Evolutionary conservation across 1,284 basidiomycete species (phyloP).

Genomic region (Cerioporus squamosus): DNA sequence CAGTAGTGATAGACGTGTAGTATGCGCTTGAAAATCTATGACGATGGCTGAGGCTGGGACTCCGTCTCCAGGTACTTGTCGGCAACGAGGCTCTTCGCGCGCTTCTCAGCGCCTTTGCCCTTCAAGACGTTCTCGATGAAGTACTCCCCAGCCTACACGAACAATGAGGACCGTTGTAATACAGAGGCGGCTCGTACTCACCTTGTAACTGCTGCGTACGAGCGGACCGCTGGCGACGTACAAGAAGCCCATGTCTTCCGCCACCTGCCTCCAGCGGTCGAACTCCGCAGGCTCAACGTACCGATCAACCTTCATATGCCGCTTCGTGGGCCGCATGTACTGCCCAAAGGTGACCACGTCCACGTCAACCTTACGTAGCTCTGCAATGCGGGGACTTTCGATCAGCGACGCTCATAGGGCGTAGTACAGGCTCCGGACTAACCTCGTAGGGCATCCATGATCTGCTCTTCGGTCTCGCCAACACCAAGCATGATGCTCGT

Average conservation of each 20-base stretch:
- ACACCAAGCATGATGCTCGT: conserved; percentile 99
- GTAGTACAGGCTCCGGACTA: conserved; percentile 22
- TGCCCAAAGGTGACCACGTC: conserved; percentile 99
- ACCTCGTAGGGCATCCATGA: conserved; percentile 87
- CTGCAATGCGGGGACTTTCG: conserved; percentile 43
- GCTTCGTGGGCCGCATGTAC: conserved; percentile 99
- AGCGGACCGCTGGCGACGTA: conserved; percentile 98
- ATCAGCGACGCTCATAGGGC: conserved; percentile 3
- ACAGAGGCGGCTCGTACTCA: conserved; percentile 34
- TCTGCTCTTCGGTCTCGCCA: conserved; percentile 87
- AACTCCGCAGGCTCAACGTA: conserved; percentile 97
- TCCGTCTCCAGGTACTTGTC: conserved; percentile 23
- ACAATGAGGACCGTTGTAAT: neutral
- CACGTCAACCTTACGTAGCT: conserved; percentile 86
- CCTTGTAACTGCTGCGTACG: conserved; percentile 97
- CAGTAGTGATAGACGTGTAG: neutral
- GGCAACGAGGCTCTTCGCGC: conserved; percentile 39
- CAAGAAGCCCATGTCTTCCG: conserved; percentile 94
- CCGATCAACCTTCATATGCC: conserved; percentile 98
- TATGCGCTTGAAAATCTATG: neutral
- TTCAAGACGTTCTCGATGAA: conserved; percentile 90
- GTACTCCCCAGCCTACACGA: conserved; percentile 81
- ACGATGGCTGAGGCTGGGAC: conserved; percentile 4
- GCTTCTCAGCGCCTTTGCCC: conserved; percentile 55
- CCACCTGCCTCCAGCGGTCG: conserved; percentile 87